Conservation (phyloP, 2,329 filamentous ascomycete species). For the Monilinia fructigena region DNA sequence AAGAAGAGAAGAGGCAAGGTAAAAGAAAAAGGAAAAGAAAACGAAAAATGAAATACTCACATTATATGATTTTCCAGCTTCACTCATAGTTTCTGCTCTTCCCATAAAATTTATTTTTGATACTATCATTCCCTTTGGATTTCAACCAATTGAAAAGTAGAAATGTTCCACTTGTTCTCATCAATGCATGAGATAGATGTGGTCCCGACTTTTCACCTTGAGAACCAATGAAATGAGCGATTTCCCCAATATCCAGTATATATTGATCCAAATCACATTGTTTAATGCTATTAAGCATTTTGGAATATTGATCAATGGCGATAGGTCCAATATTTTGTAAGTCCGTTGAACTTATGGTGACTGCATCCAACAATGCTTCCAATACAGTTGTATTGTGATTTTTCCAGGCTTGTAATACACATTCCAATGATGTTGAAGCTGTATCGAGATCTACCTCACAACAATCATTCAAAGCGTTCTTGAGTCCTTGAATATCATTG, state of each 20-base stretch:
- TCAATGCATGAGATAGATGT: slow-evolving; percentile 50
- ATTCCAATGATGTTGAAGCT: slow-evolving; percentile 23
- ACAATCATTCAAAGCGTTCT: slow-evolving; percentile 10
- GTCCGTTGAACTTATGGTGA: neutral
- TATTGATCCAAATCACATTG: slow-evolving; percentile 20
- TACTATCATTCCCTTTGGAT: neutral
- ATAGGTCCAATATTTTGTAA: neutral
- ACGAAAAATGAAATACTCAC: slow-evolving; percentile 40
- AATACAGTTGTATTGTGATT: slow-evolving; percentile 1
- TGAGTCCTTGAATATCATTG: slow-evolving; percentile 19
- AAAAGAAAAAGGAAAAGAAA: neutral
- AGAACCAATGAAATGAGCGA: slow-evolving; percentile 10
- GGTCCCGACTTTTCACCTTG: slow-evolving; percentile 22
- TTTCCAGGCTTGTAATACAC: slow-evolving; percentile 25
- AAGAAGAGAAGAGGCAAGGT: too few relatives aligned
- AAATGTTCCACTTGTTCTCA: slow-evolving; percentile 47
- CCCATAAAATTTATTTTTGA: slow-evolving; percentile 34
- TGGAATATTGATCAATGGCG: neutral
- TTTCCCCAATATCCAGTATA: slow-evolving; percentile 11
- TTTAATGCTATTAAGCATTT: slow-evolving; percentile 11
- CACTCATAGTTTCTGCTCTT: slow-evolving; percentile 53
- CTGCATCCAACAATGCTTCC: slow-evolving; percentile 4
- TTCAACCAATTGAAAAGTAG: slow-evolving; percentile 20
- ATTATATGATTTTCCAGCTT: slow-evolving; percentile 50
- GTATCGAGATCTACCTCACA: slow-evolving; percentile 23